Evolutionary conservation across 495 filamentous ascomycete species (phyloP).

Genomic region (Xylaria venustula): DNA sequence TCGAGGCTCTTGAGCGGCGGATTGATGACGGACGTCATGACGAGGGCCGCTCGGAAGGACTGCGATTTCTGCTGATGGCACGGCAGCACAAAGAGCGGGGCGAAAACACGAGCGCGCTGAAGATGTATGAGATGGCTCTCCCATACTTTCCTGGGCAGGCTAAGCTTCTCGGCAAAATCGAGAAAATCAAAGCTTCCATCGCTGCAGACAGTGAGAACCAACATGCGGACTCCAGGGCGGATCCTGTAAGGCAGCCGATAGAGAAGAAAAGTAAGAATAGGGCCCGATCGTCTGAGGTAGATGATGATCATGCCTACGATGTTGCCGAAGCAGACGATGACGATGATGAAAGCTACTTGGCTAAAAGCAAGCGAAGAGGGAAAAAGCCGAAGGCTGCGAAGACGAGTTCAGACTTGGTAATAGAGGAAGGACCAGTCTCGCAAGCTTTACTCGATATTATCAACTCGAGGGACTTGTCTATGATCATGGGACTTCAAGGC

Average conservation of each 20-base stretch:
- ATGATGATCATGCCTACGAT: constrained; percentile 34
- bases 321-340: constrained; percentile 49
- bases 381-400: constrained; percentile 33
- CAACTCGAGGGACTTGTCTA: constrained; percentile 74
- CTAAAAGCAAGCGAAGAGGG: constrained; percentile 31
- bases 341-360: constrained; percentile 44
- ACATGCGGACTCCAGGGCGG: neutral
- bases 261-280: constrained; percentile 22
- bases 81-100: constrained; percentile 85
- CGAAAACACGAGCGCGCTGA: constrained; percentile 73
- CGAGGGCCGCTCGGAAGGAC: constrained; percentile 71
- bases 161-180: constrained; percentile 78
- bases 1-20: constrained; percentile 81
- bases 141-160: constrained; percentile 84
- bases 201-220: constrained; percentile 38
- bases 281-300: neutral
- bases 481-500: constrained; percentile 71
- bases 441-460: constrained; percentile 74
- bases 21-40: constrained; percentile 69
- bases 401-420: constrained; percentile 14
- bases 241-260: neutral
- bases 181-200: constrained; percentile 61
- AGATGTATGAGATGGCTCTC: constrained; percentile 81
- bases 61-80: constrained; percentile 84
- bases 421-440: constrained; percentile 39